These are phyloP conservation scores for Aspergillus versicolor DNA, from an alignment of 2,329 filamentous ascomycete species.

Conservation along the genomic window DNA sequence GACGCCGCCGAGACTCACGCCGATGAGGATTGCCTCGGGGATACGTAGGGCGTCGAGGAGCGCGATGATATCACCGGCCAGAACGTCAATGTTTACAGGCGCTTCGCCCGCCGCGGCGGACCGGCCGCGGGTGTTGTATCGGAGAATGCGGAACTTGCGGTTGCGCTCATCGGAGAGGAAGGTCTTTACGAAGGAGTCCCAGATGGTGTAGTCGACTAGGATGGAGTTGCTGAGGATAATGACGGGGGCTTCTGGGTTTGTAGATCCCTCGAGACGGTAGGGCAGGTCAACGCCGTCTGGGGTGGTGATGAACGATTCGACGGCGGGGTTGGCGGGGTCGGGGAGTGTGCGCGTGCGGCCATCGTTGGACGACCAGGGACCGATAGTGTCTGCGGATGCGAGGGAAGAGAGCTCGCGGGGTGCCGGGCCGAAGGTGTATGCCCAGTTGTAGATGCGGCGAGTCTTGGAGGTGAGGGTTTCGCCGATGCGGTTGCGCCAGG, in stretches of 20 bases:
- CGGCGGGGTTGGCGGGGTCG: conserved; percentile 47
- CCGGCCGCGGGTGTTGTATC: conserved; percentile 75
- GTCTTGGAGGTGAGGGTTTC: conserved; percentile 57
- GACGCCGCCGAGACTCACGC: conserved; percentile 78
- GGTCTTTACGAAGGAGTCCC: conserved; percentile 70
- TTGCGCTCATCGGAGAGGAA: conserved; percentile 56
- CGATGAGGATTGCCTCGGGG: conserved; percentile 66
- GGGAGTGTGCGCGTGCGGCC: conserved; percentile 54
- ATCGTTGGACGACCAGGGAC: conserved; percentile 57
- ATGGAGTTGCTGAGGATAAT: conserved; percentile 79
- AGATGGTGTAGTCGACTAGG: conserved; percentile 75
- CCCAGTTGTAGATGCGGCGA: conserved; percentile 66
- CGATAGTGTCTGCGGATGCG: conserved; percentile 45
- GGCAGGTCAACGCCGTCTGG: conserved; percentile 67
- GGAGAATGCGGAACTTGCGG: conserved; percentile 66
- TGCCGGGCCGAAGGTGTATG: conserved; percentile 76
- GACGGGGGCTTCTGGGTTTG: conserved; percentile 65
- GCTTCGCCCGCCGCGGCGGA: conserved; percentile 38
- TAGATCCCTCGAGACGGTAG: conserved; percentile 73
- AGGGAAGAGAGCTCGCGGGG: conserved; percentile 66
- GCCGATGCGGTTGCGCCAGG: conserved; percentile 61
- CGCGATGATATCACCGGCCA: conserved; percentile 66
- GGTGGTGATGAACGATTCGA: conserved; percentile 68
- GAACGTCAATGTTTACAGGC: conserved; percentile 61
- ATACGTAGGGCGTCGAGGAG: conserved; percentile 71